Evolutionary conservation across 108 stramenopile genomes (phyloP).

Genomic region (Craspedostauros australis): DNA sequence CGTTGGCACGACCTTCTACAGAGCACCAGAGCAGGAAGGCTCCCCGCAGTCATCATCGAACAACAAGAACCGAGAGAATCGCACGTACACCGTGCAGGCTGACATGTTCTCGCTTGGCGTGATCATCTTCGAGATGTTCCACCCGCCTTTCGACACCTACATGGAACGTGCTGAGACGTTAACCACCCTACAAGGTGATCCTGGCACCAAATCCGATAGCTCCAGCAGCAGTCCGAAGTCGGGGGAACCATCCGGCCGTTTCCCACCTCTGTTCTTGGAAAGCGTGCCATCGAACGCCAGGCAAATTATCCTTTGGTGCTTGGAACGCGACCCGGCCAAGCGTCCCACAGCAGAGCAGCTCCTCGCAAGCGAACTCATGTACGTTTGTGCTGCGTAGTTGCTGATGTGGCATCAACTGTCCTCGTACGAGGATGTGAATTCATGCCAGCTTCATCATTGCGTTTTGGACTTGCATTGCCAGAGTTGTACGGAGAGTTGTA

Average conservation of each 20-base stretch:
- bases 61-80: too few species aligned
- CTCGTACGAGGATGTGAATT: too few species aligned
- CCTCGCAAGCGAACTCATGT: too few species aligned
- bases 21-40: slow-evolving; percentile 65
- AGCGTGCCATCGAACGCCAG: slow-evolving; percentile 53
- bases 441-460: too few species aligned
- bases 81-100: slow-evolving; percentile 61
- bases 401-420: too few species aligned
- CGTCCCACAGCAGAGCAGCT: slow-evolving; percentile 60
- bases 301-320: slow-evolving; percentile 69
- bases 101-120: slow-evolving; percentile 82
- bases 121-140: slow-evolving; percentile 72
- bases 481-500: too few species aligned
- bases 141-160: slow-evolving; percentile 53
- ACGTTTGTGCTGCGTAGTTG: too few species aligned
- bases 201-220: slow-evolving; percentile 7
- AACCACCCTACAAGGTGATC: slow-evolving; percentile 39
- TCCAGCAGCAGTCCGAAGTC: background rate
- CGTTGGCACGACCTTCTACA: slow-evolving; percentile 67
- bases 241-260: slow-evolving; percentile 19
- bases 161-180: slow-evolving; percentile 60
- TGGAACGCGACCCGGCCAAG: slow-evolving; percentile 48
- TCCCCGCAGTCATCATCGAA: too few species aligned
- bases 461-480: too few species aligned
- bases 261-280: slow-evolving; percentile 42